Evolutionary conservation across 306 rosid genomes (phyloP), one percentile per base, ranked within the genome.

Genomic region (Prunus padus): DNA sequence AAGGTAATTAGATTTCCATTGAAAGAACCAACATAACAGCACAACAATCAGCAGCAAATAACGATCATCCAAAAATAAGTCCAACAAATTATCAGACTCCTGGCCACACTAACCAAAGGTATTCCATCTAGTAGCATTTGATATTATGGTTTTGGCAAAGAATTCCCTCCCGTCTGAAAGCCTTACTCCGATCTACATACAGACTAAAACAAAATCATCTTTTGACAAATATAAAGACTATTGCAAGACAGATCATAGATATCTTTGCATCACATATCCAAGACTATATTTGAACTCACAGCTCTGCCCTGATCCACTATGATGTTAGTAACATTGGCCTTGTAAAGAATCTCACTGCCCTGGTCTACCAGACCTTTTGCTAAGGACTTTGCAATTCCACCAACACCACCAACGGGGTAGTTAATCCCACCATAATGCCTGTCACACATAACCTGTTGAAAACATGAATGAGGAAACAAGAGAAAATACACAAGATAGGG

Each of bases 61-160:
- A 82, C n/a, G 45, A 84, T 50, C 52, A 67, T 72, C 64, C 42
- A 42, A 68, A 77, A 70, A 64, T 72, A 50, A 67, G 14, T 16
- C 57, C 64, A 70, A 28, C 25, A 61, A 72, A 66, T 22, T 22
- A 5, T 75, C 13, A 8, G 72, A 63, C 18, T 46, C 65, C 26
- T 46, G 54, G 56, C 42, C 22, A 69, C 76, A 88, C 97, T 67
- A 74, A 92, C 98, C 98, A 65, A 95, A 95, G 75, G 98, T 92
- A 84, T 95, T 96, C 98, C 98, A 95, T 95, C 98, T 87, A 33
- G 97, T 95, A 81, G 98, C 98, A 86, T 95, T 95, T 79, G 98
- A 95, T 81, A 95, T 86, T 64, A 92, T 72, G 71, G 97, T 95
- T 86, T 89, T 89, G 75, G 96, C 97, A 65, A 86, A 95, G 83